phyloP scores from a whole-genome alignment of 352 stramenopile species.

The Bremia lactucae region DNA sequence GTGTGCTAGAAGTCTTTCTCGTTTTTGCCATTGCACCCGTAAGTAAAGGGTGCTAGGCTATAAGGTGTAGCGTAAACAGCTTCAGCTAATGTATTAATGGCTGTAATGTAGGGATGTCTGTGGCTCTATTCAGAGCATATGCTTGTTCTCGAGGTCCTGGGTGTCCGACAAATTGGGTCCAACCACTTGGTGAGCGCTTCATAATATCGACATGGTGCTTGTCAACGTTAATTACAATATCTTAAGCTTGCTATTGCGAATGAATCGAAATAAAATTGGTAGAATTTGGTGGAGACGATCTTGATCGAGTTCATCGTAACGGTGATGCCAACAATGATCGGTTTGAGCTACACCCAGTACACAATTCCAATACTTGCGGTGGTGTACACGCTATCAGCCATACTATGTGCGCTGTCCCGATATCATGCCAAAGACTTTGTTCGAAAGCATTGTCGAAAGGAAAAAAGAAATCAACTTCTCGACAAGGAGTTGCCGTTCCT shows the following conservation, averaged over 20 bases:
- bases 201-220: too few relatives aligned
- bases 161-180: constrained; percentile 35
- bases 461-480: constrained; percentile 70
- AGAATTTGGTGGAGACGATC: constrained; percentile 47
- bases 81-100: too few relatives aligned
- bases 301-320: constrained; percentile 60
- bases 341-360: constrained; percentile 55
- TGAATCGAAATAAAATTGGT: neutral
- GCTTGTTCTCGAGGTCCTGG: constrained; percentile 60
- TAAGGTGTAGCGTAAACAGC: too few relatives aligned
- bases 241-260: neutral
- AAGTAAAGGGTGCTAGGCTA: too few relatives aligned
- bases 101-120: constrained; percentile 22
- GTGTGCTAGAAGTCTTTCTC: constrained; percentile 56
- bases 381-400: constrained; percentile 40
- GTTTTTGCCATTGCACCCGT: constrained; percentile 72
- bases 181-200: constrained; percentile 33
- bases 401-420: constrained; percentile 53
- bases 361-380: constrained; percentile 40
- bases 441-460: constrained; percentile 69
- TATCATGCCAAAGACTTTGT: constrained; percentile 63
- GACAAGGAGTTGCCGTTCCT: constrained; percentile 67
- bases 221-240: too few relatives aligned
- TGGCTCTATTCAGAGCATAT: constrained; percentile 81
- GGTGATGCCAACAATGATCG: constrained; percentile 58